These are phyloP conservation scores for Jaltomata sinuosa DNA, from an alignment of 257 asterid species.

Conservation along the genomic window DNA sequence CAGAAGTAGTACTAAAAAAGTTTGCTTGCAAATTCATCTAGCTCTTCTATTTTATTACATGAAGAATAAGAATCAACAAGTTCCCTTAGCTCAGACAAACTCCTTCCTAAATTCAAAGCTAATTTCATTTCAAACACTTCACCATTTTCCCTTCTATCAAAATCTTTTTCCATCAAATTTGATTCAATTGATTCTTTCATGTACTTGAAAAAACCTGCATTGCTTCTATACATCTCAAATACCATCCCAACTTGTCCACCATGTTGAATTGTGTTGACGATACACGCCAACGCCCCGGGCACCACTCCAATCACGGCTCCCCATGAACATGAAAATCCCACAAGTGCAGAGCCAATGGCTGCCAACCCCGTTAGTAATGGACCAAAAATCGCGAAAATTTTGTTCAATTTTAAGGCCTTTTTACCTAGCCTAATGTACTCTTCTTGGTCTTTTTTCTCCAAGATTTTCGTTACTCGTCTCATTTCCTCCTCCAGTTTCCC, in stretches of 20 bases:
- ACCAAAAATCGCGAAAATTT: constrained; percentile 25
- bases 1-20: constrained; percentile 25
- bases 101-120: constrained; percentile 65
- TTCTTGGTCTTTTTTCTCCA: constrained; percentile 30
- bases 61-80: constrained; percentile 23
- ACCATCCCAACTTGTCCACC: constrained; percentile 83
- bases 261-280: constrained; percentile 53
- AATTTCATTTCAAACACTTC: constrained; percentile 58
- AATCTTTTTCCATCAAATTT: constrained; percentile 34
- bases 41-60: background rate
- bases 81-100: constrained; percentile 49
- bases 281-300: constrained; percentile 57
- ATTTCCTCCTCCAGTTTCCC: constrained; percentile 43
- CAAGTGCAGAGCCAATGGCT: constrained; percentile 34
- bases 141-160: constrained; percentile 50
- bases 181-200: constrained; percentile 51
- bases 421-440: constrained; percentile 44
- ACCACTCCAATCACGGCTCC: constrained; percentile 29
- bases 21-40: constrained; percentile 56
- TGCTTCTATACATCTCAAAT: constrained; percentile 67
- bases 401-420: constrained; percentile 48
- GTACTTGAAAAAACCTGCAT: constrained; percentile 56
- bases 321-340: constrained; percentile 27
- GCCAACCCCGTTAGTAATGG: constrained; percentile 55
- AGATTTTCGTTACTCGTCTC: constrained; percentile 22